A percentile compares a stretch with the other conserved stretches of the same genome.
Conservation (phyloP, 768 basidiomycete species). For the Mycena amicta region DNA sequence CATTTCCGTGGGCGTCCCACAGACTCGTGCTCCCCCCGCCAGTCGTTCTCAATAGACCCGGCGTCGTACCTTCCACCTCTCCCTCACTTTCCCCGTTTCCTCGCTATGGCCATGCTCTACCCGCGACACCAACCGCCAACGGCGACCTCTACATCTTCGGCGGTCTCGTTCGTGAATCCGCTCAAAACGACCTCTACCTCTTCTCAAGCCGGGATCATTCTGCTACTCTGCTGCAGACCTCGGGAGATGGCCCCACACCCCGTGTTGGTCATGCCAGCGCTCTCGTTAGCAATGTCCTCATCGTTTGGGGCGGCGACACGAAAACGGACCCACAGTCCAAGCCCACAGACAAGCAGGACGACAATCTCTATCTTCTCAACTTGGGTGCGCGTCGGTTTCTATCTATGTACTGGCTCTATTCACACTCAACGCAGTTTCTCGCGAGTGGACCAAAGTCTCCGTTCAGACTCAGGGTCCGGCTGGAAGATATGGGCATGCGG, state of each 20-base stretch:
- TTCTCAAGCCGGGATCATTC: slow-evolving; percentile 80
- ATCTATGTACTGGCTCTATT: slow-evolving; percentile 4
- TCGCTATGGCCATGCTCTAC: slow-evolving; percentile 93
- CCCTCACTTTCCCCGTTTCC: slow-evolving; percentile 92
- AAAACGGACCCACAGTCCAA: slow-evolving; percentile 70
- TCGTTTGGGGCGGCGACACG: slow-evolving; percentile 98
- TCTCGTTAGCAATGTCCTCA: slow-evolving; percentile 91
- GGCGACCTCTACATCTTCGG: slow-evolving; percentile 98
- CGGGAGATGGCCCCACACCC: slow-evolving; percentile 84
- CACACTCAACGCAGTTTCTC: slow-evolving; percentile 59
- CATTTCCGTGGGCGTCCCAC: slow-evolving; percentile 84
- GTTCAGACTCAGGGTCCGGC: slow-evolving; percentile 77
- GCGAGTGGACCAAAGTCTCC: slow-evolving; percentile 91
- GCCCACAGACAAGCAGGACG: slow-evolving; percentile 80
- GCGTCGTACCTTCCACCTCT: slow-evolving; percentile 59
- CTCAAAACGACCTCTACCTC: slow-evolving; percentile 92
- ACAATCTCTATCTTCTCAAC: slow-evolving; percentile 91
- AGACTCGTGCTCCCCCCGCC: slow-evolving; percentile 74
- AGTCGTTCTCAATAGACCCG: slow-evolving; percentile 62
- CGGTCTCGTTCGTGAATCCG: slow-evolving; percentile 88
- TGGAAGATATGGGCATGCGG: slow-evolving; percentile 95
- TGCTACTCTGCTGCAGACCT: slow-evolving; percentile 82
- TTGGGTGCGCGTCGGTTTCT: slow-evolving; percentile 62
- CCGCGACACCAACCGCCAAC: slow-evolving; percentile 68
- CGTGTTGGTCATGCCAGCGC: slow-evolving; percentile 98